A percentile compares a stretch with the other conserved stretches of the same genome.
These are phyloP conservation scores for Laburnicola sp. DNA, from an alignment of 2,329 filamentous ascomycete genomes.

Conservation along the genomic window DNA sequence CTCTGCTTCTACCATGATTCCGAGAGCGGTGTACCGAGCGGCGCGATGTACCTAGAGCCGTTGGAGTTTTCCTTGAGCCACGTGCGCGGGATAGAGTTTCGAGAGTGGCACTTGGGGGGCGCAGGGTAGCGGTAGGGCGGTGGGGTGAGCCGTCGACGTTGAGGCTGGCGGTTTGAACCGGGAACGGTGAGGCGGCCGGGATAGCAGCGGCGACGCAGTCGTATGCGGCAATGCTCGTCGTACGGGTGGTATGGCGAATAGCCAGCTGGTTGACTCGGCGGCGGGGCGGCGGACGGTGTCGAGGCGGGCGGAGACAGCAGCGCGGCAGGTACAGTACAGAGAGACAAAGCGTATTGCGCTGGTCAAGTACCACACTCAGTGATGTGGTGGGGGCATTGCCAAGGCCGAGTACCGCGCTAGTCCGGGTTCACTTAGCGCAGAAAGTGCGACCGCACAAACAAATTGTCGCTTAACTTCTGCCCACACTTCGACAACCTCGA, in stretches of 20 bases:
- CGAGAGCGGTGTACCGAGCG: constrained; percentile 19
- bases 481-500: constrained; percentile 28
- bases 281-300: constrained; percentile 24
- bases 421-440: background rate
- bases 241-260: constrained; percentile 1
- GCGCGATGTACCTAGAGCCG: constrained; percentile 18
- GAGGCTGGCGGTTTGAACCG: constrained; percentile 25
- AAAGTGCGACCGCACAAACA: constrained; percentile 10
- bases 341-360: constrained; percentile 8
- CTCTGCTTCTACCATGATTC: constrained; percentile 95
- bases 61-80: constrained; percentile 17
- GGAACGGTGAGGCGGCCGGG: constrained; percentile 29
- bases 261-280: constrained; percentile 20
- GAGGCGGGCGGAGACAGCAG: constrained; percentile 29
- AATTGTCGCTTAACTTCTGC: constrained; percentile 19
- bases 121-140: constrained; percentile 15
- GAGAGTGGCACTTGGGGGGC: constrained; percentile 18
- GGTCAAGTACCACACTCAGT: constrained; percentile 1
- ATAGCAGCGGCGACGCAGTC: constrained; percentile 26
- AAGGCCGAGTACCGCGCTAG: background rate
- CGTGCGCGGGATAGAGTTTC: constrained; percentile 10
- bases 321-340: constrained; percentile 25
- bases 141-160: constrained; percentile 35
- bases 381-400: background rate
- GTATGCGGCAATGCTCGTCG: constrained; percentile 12